Base-by-base conservation (phyloP, 345 rosid species). In the Pistacia integerrima region DNA sequence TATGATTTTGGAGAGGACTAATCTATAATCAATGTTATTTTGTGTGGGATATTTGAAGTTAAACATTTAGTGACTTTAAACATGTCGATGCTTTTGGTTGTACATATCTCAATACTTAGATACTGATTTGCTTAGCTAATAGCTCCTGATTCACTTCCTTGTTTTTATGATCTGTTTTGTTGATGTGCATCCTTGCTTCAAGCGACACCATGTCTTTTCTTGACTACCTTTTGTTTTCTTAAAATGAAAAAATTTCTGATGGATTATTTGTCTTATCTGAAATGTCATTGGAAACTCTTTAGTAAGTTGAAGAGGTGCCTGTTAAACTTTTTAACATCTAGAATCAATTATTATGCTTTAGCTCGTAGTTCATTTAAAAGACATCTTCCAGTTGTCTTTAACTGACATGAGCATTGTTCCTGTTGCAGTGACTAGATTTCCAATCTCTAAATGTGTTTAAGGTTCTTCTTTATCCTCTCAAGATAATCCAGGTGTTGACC, bases 1-100 rank as follows among this genome's bases (percentile, higher is more conserved):
- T 58, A 7, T 46, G 35, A 35, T 72, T 13, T 44, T 60, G 33
- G 57, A 57, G 38, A 44, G 46, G 46, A 17, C 46, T 46, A 48
- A 18, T 72, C 22, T 48, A 8, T 28, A 73, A 72, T 72, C 65
- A 38, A 11, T 46, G 36, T 44, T 48, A 73, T 61, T 60, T 52
- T 36, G 20, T 55, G 61, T 63, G 41, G 36, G n/a, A 41, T 73
- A 73, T 77, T 18, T 4, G 20, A 73, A 22, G 4, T 63, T 46
- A 46, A 25, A 17, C 25, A 35, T 36, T 18, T 6, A n/a, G 46
- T 48, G 22, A 61, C 5, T 66, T 11, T 44, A 33, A 51, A 25
- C 52, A 33, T 25, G 12, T n/a, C 2, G 5, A 28, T 5, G 49
- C 64, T 14, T 55, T 74, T 20, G 33, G 70, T 64, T 74, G 64